Conservation (phyloP, 2,329 filamentous ascomycete species). For the Penicillium sp. region DNA sequence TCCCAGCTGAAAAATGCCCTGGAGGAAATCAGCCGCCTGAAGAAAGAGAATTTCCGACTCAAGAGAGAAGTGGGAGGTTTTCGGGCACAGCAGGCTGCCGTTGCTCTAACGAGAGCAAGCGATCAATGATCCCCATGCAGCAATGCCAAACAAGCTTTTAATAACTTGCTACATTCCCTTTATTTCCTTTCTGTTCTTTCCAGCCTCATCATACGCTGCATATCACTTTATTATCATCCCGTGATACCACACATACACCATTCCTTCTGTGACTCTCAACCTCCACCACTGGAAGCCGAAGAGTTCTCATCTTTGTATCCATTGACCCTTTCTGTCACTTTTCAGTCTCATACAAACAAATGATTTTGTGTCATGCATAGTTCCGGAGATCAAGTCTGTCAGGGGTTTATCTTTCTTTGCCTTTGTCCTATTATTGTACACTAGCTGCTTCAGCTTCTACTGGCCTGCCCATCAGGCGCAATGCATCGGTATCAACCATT, state of each 20-base stretch:
- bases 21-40: constrained; percentile 74
- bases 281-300: constrained; percentile 2
- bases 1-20: constrained; percentile 68
- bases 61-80: constrained; percentile 79
- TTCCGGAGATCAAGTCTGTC: constrained; percentile 21
- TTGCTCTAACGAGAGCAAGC: constrained; percentile 32
- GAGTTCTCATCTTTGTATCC: constrained; percentile 12
- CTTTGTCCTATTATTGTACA: constrained; percentile 25
- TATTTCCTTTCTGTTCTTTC: neutral
- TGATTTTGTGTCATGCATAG: constrained; percentile 24
- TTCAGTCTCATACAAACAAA: constrained; percentile 16
- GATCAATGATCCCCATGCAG: constrained; percentile 21
- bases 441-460: constrained; percentile 24
- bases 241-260: constrained; percentile 15
- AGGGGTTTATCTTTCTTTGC: constrained; percentile 11
- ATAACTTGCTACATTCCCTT: constrained; percentile 3
- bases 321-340: constrained; percentile 15
- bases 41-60: constrained; percentile 82
- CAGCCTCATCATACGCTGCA: neutral
- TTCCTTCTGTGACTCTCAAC: neutral
- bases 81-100: constrained; percentile 49
- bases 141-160: neutral
- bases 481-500: constrained; percentile 34
- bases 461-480: constrained; percentile 35
- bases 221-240: constrained; percentile 10